A percentile compares a stretch with the other conserved stretches of the same genome.
Evolutionary conservation across 495 filamentous ascomycete genomes (phyloP).

Genomic region (Penicillium nucicola): DNA sequence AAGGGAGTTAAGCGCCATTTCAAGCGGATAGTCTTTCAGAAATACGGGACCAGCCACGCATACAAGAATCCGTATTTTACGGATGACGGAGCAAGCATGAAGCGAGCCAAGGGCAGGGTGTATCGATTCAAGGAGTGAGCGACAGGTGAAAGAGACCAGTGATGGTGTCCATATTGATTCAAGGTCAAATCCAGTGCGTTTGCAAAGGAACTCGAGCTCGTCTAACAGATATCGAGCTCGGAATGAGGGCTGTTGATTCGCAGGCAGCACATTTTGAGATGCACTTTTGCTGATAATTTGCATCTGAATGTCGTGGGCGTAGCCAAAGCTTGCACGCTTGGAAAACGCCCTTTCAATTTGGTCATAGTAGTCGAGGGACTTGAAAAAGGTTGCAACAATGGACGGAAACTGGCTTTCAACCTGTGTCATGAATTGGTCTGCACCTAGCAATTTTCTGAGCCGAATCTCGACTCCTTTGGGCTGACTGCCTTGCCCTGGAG

Average conservation of each 20-base stretch:
- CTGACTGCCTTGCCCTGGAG: slow-evolving; percentile 46
- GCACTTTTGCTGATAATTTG: slow-evolving; percentile 63
- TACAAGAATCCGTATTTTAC: slow-evolving; percentile 79
- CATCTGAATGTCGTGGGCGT: slow-evolving; percentile 60
- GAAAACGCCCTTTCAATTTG: slow-evolving; percentile 70
- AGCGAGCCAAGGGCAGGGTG: slow-evolving; percentile 85
- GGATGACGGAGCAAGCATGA: slow-evolving; percentile 79
- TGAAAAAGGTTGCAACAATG: slow-evolving; percentile 72
- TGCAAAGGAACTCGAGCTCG: slow-evolving; percentile 73
- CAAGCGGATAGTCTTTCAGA: slow-evolving; percentile 75
- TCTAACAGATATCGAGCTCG: slow-evolving; percentile 68
- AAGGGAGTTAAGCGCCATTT: slow-evolving; percentile 84
- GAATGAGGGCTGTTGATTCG: slow-evolving; percentile 84
- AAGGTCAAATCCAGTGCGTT: slow-evolving; percentile 60
- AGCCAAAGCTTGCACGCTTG: slow-evolving; percentile 55
- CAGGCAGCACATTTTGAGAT: slow-evolving; percentile 57
- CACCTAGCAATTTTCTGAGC: slow-evolving; percentile 66
- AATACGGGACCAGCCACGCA: slow-evolving; percentile 71
- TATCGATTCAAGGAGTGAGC: slow-evolving; percentile 74
- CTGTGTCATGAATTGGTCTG: slow-evolving; percentile 56
- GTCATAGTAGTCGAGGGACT: slow-evolving; percentile 67
- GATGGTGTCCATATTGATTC: slow-evolving; percentile 72
- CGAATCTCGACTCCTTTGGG: slow-evolving; percentile 64
- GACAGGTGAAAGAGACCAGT: slow-evolving; percentile 69
- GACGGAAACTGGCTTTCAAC: slow-evolving; percentile 68